Base-by-base conservation (phyloP, 345 rosid species). In the Rhodomyrtus tomentosa region DNA sequence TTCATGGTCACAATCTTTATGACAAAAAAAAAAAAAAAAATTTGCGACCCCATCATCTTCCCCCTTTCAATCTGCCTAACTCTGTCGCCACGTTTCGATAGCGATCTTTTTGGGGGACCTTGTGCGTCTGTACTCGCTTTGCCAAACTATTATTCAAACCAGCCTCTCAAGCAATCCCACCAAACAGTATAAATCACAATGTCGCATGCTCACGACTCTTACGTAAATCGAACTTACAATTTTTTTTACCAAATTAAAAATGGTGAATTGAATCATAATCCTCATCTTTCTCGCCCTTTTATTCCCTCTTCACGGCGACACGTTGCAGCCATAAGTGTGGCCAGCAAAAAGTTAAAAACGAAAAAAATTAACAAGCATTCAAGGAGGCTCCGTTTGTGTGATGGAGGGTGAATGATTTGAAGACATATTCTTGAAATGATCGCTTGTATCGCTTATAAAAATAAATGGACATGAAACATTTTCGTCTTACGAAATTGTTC, bases 361-460 rank as follows among this genome's bases (percentile, higher is more conserved):
- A 3, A 36, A 36, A 36, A 2, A 36, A 2, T 68, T 20, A 9
- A 3, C 4, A 18, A 68, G 79, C 9, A 36, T 18, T 36, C 1
- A 4, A 29, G 21, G 8, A 29, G 21, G 74, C 11, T 62, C 22
- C 3, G 0, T 3, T 9, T 36, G 6, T 68, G 7, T 68, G 2
- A 5, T 1, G 20, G 21, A 36, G 24, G 18, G 9, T 18, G 22
- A 29, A 29, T 59, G 0, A 0, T 59, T 16, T 29, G 0, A 16
- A 59, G 5, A 16, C 8, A 36, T 7, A 18, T 62, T 62, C 1
- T 9, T 5, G 8, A 62, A 68, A 68, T 16, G 21, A 36, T 7
- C 0, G 0, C 3, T 16, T 18, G 10, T 8, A 2, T 38, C 13
- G 0, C 0, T 36, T 4, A 5, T 68, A 68, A 9, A 62, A 32